Evolutionary conservation across 2,329 filamentous ascomycete species (phyloP), one percentile per base, ranked within the genome.

Genomic region (Aspergillus texensis): DNA sequence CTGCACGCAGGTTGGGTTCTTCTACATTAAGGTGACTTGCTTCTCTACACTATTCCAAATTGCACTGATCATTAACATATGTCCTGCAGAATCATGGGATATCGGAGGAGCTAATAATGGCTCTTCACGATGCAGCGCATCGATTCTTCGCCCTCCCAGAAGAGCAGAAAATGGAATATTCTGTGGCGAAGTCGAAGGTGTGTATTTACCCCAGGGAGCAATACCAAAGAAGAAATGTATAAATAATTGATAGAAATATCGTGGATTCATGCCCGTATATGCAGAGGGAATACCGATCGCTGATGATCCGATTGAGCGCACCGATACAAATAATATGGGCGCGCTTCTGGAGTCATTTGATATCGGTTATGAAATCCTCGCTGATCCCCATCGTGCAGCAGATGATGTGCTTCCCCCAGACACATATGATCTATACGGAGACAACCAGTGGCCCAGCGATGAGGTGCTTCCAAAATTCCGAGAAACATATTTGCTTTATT

Each of bases 1-100:
- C 1, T 74, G 81, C 77, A 48, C 79, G 71, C 26, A 75, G 68
- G 62, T 80, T 46, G 80, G 82, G 4, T 83, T 83, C 68, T 83
- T 84, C 70, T 82, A 83, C 34, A 70, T 79, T 62, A 72, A 78
- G 61, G 63, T 72, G 63, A 30, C 48, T 60, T 55, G 2, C 19
- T 58, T 56, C 4, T n/a, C 21, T 4, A 21, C n/a, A 12, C 6
- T 14, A 6, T n/a, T 16, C 5, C 9, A 1, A 1, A 14, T 1
- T 14, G 1, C 9, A 26, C 8, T 4, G 4, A 11, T 14, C 2
- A n/a, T 1, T 28, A 8, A 39, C 8, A 11, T 11, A 30, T 39
- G 46, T 43, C 6, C 16, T 11, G 9, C 48, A 72, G 71, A 71
- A 71, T 53, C 71, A 73, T 58, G 71, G 70, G 1, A 70, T 72